Base-by-base conservation (phyloP, 164 flowering plant species). In the Magnolia officinalis region DNA sequence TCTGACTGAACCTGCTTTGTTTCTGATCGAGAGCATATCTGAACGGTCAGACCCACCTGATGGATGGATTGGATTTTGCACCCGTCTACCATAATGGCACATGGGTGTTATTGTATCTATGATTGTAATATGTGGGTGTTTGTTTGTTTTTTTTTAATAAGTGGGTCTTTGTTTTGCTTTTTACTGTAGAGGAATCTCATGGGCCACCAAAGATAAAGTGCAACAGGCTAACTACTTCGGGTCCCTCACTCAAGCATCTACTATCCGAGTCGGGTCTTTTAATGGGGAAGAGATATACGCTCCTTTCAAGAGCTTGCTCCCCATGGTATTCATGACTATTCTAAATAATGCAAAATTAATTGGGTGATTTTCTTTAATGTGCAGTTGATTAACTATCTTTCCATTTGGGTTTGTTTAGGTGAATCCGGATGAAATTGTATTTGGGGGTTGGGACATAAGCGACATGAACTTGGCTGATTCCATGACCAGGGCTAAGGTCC, bases 371-470 rank as follows among this genome's bases (percentile, higher is more conserved):
- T 10, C 71, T 24, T 37, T 68, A 37, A 16, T 8, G 31, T 21
- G 45, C 8, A 16, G 71, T 14, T 14, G 29, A 24, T 29, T 68
- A 68, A 8, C 14, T 37, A 24, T 51, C 18, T 1, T 55, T 31
- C 21, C 20, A 18, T 61, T 20, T 45, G 37, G 61, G 8, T 58
- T 20, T 67, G 61, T 31, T 16, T 74, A 96, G 99, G 99, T 96
- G 77, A 94, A 93, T 78, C 99, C 99, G 6, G 98, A 94, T 81
- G 97, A 94, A 16, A 79, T 96, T 75, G 95, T 96, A 66, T 92
- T 96, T 83, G 99, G 98, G 8, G 99, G 99, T 13, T 96, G 99
- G 98, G 99, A 96, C 89, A 94, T 96, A 16, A 96, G 98, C 77
- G 85, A 89, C 88, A 86, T 94, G 93, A 96, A 93, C 85, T 63